These are phyloP conservation scores for Ceratocystis smalleyi DNA, from an alignment of 2,329 filamentous ascomycete species.

Conservation along the genomic window DNA sequence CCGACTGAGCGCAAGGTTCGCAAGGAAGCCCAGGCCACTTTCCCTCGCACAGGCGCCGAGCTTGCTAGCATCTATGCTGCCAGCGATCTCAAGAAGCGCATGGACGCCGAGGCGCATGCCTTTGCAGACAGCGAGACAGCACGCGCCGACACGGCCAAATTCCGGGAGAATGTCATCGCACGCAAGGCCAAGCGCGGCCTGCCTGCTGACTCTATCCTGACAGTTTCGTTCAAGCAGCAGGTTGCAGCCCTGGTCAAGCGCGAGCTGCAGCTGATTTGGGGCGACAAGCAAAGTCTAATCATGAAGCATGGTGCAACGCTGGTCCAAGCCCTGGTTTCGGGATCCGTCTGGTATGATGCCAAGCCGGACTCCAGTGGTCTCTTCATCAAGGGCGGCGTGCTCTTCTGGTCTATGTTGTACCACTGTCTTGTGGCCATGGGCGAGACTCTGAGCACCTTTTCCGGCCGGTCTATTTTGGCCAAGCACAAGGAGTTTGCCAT, in stretches of 20 bases:
- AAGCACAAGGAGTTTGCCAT: slow-evolving; percentile 41
- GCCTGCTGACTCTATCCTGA: slow-evolving; percentile 39
- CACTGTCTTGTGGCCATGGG: slow-evolving; percentile 48
- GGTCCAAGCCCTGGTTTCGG: slow-evolving; percentile 44
- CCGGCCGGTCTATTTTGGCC: slow-evolving; percentile 40
- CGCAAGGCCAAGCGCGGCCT: slow-evolving; percentile 40
- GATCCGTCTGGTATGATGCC: slow-evolving; percentile 53
- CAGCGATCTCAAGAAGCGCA: slow-evolving; percentile 33
- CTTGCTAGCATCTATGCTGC: slow-evolving; percentile 37
- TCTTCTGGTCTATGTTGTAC: slow-evolving; percentile 50
- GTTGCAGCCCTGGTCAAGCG: slow-evolving; percentile 40
- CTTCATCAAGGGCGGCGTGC: slow-evolving; percentile 47
- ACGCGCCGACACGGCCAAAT: slow-evolving; percentile 35
- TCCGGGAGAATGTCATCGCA: slow-evolving; percentile 34
- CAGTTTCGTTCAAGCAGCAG: slow-evolving; percentile 38
- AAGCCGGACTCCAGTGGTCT: slow-evolving; percentile 41
- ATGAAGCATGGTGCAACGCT: slow-evolving; percentile 46
- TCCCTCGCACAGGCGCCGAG: slow-evolving; percentile 31
- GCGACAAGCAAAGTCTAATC: slow-evolving; percentile 47
- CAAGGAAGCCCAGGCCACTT: slow-evolving; percentile 25
- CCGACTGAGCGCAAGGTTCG: slow-evolving; percentile 52
- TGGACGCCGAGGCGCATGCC: slow-evolving; percentile 37
- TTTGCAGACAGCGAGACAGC: slow-evolving; percentile 38
- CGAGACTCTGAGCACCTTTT: slow-evolving; percentile 49
- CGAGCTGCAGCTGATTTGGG: slow-evolving; percentile 51